phyloP scores from a whole-genome alignment of 2,329 filamentous ascomycete genomes.

The Magnaporthales sp. region DNA sequence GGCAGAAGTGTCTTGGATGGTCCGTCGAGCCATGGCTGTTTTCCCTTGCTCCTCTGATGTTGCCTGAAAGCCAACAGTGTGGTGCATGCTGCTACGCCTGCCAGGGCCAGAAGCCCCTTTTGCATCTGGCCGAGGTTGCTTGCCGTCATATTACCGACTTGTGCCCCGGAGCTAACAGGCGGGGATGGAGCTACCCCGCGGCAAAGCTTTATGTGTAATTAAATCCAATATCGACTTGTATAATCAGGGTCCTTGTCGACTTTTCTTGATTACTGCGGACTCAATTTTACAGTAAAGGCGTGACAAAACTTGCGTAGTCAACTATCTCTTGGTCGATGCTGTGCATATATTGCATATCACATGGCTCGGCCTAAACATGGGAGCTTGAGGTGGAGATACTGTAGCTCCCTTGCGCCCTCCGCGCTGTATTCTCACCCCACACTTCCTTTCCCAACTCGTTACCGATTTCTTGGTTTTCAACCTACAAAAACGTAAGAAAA shows the following conservation, averaged over 20 bases:
- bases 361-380: not conserved
- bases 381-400: not conserved
- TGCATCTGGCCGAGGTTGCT: not conserved
- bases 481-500: too few species aligned
- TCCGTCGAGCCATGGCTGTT: conserved; percentile 15
- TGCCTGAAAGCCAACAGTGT: not conserved
- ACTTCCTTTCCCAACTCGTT: not conserved
- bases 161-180: not conserved
- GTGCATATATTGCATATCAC: not conserved
- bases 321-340: not conserved
- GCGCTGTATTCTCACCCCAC: too few species aligned
- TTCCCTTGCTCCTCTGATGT: not conserved
- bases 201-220: not conserved
- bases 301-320: not conserved
- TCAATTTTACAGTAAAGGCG: not conserved
- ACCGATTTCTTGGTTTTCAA: too few species aligned
- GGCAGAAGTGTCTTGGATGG: conserved; percentile 34
- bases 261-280: not conserved
- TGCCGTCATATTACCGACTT: not conserved
- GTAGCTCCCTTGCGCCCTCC: not conserved
- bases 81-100: not conserved
- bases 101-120: not conserved
- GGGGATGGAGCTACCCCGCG: not conserved
- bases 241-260: not conserved
- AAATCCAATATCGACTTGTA: not conserved